Evolutionary conservation across 2,329 filamentous ascomycete species (phyloP).

Genomic region (Cladophialophora psammophila): DNA sequence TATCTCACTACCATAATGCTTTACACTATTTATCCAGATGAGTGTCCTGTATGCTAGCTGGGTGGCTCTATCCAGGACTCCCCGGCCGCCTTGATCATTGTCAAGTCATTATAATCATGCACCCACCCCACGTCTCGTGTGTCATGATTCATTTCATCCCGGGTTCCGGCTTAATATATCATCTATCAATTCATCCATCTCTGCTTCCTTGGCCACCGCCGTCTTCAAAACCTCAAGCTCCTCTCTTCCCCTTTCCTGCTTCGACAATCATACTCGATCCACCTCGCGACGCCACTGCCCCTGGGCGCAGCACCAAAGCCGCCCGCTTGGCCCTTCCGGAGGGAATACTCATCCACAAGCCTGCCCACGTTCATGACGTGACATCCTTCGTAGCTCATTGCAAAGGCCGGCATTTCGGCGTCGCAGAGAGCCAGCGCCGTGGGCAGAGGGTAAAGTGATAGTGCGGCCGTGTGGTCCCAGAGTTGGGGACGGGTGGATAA

Average conservation of each 20-base stretch:
- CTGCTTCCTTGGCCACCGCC: no score
- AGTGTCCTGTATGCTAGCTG: slow-evolving; percentile 20
- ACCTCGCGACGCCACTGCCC: slow-evolving; percentile 66
- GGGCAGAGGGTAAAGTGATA: slow-evolving; percentile 88
- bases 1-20: no score
- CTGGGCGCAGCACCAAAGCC: not conserved
- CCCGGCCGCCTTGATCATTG: no score
- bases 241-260: slow-evolving; percentile 66
- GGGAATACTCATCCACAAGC: slow-evolving; percentile 59
- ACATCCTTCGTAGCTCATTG: slow-evolving; percentile 91
- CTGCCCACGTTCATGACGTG: slow-evolving; percentile 92
- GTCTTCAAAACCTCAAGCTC: slow-evolving; percentile 66
- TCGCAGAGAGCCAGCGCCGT: slow-evolving; percentile 85
- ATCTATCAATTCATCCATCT: no score
- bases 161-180: no score
- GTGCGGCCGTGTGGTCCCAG: slow-evolving; percentile 81
- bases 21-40: slow-evolving; percentile 2
- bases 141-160: no score
- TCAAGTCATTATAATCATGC: no score
- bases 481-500: slow-evolving; percentile 79
- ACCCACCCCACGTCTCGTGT: no score
- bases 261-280: slow-evolving; percentile 85
- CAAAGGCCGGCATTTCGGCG: slow-evolving; percentile 79
- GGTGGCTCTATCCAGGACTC: not conserved
- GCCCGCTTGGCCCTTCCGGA: slow-evolving; percentile 55